Evolutionary conservation across 306 rosid species (phyloP), one percentile per base, ranked within the genome.

Genomic region (Cucumis cinereus): DNA sequence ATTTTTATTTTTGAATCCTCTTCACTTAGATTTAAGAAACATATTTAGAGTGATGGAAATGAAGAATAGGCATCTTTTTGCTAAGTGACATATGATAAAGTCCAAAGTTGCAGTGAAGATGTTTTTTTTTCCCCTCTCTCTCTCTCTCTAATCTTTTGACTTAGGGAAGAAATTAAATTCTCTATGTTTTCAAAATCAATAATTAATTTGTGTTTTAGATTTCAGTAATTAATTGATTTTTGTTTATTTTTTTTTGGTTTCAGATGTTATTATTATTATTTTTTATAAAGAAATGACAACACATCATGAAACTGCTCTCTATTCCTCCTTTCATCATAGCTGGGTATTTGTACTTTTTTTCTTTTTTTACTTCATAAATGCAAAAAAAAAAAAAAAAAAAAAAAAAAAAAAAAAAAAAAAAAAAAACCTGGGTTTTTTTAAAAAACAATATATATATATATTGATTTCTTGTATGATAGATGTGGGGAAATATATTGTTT

Each of bases 21-120:
- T 60, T 54, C 56, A 74, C 68, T 77, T 71, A 54, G 81, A 58
- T 73, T 78, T 59, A 71, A 75, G 76, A 70, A 77, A 56, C 74
- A 45, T 55, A 41, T 68, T 45, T 45, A 45, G 49, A 43, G 49
- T 2, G 15, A 43, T 43, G 49, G 4, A 78, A 69, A 76, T 23
- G 68, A 4, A 43, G 76, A 71, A 71, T 71, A 71, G 26, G 89
- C 89, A 93, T 90, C 90, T 90, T 86, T 78, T 85, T 75, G 78
- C 77, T 74, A 85, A 24, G 28, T 38, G 92, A 90, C 96, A 86
- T 19, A 38, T 49, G 82, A 77, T 79, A 77, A 45, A 76, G 88
- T 81, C 84, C 30, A 64, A 75, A 59, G 47, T 69, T 76, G 76
- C 80, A 82, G 80, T 71, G 26, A 74, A 10, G 10, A 8, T 64